Evolutionary conservation across 176 grass and related monocot species (phyloP), one percentile per base, ranked within the genome.

Genomic region (Aegilops bicornis): DNA sequence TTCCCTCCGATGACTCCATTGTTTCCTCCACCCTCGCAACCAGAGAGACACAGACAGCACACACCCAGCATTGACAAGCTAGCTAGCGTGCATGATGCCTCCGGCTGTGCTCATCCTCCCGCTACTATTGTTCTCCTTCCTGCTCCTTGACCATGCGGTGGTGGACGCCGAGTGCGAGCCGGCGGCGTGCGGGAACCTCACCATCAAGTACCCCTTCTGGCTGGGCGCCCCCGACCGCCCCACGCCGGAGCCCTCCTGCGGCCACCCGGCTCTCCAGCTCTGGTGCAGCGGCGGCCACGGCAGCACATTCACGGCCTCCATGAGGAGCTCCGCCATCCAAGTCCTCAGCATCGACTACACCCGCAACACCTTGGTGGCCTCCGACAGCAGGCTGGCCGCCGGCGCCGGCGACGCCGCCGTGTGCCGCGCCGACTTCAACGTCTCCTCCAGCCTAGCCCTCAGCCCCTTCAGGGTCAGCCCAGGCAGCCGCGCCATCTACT

Each of bases 161-260:
- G 67, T 40, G 4, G 37, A n/a, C 36, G 64, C 56, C 11, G 66
- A 17, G 3, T 90, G 81, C 60, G 36, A 67, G 79, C 76, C 77
- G 45, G 48, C 16, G 86, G 15, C 12, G 66, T 90, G 88, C 76
- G 85, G 84, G 22, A 35, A 72, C 60, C 15, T 92, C 56, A 82
- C 54, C 15, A 22, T 92, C 10, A 30, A n/a, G 5, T 90, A 92
- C 73, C 91, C 91, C 15, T 90, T 93, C 60, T 93, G 91, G 91
- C 59, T 88, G 6, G 76, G 71, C 23, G 31, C 7, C 37, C 27
- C 17, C 3, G 3, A 6, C 52, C 70, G 31, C 1, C 9, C 60
- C 7, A 16, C 23, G 15, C 17, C 23, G 5, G n/a, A 25, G 14
- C 23, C 69, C 0, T 54, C 73, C 10, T 96, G 94, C 13, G 94